Evolutionary conservation across 116 monocot genomes (phyloP).

Genomic region (Posidonia oceanica): DNA sequence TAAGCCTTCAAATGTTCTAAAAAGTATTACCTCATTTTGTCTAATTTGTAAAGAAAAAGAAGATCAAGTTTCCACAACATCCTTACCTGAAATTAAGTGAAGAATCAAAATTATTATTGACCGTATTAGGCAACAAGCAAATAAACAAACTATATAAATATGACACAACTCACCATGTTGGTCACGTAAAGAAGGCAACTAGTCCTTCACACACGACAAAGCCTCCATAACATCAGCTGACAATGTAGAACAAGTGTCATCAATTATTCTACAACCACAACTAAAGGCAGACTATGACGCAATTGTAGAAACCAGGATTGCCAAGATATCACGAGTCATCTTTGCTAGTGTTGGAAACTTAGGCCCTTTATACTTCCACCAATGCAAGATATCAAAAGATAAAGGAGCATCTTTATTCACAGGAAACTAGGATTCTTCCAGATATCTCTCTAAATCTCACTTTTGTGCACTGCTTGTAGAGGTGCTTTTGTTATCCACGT

Average conservation of each 20-base stretch:
- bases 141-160: too few species aligned
- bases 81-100: too few species aligned
- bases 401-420: not conserved
- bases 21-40: too few species aligned
- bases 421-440: not conserved
- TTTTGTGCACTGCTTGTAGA: not conserved
- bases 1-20: too few species aligned
- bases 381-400: not conserved
- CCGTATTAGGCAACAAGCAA: too few species aligned
- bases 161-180: too few species aligned
- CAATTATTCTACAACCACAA: not conserved
- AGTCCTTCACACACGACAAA: not conserved
- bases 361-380: not conserved
- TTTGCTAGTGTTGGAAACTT: not conserved
- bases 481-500: too few species aligned
- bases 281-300: not conserved
- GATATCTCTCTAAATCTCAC: not conserved
- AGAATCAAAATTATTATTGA: too few species aligned
- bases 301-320: not conserved
- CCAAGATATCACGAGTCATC: not conserved
- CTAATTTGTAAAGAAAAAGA: too few species aligned
- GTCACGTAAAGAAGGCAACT: not conserved
- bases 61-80: too few species aligned
- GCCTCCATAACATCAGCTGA: not conserved
- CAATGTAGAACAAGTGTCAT: not conserved